phyloP scores from a whole-genome alignment of 2,329 filamentous ascomycete species.

The Microsporum ferrugineum region DNA sequence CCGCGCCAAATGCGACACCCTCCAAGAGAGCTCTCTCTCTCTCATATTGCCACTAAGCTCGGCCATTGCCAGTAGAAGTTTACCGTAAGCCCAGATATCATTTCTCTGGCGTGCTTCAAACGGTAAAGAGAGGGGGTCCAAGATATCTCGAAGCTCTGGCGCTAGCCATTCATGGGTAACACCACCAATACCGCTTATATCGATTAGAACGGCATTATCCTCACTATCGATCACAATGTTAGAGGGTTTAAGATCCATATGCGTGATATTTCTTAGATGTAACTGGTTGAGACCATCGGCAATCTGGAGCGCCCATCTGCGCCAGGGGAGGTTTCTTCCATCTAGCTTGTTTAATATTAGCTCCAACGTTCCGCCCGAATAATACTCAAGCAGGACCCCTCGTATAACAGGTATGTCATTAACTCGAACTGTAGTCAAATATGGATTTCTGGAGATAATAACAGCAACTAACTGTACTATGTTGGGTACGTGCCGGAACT shows the following conservation, averaged over 20 bases:
- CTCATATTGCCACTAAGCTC: no score
- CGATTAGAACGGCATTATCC: conserved; percentile 16
- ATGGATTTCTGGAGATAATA: conserved; percentile 3
- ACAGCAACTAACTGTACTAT: conserved; percentile 2
- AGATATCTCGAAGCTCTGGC: conserved; percentile 13
- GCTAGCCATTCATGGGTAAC: conserved; percentile 14
- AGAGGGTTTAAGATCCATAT: conserved; percentile 17
- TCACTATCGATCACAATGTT: conserved; percentile 15
- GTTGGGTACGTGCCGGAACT: background rate
- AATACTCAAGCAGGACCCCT: conserved; percentile 16
- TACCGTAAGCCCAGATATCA: conserved; percentile 6
- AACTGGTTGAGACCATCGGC: conserved; percentile 10
- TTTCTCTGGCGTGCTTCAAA: conserved; percentile 6
- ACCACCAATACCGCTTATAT: conserved; percentile 15
- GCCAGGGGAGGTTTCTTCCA: background rate
- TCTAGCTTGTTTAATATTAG: background rate
- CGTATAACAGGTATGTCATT: conserved; percentile 1
- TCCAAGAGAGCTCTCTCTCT: no score
- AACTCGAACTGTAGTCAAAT: background rate
- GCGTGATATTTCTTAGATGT: conserved; percentile 9
- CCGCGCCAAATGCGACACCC: no score
- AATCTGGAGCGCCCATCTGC: conserved; percentile 13
- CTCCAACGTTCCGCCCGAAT: conserved; percentile 8
- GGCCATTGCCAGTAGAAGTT: background rate
- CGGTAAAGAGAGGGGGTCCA: conserved; percentile 1